Percentiles rank a stretch among this genome's conserved stretches.
phyloP scores from a whole-genome alignment of 108 stramenopile species.

The Ochromonas danica region DNA sequence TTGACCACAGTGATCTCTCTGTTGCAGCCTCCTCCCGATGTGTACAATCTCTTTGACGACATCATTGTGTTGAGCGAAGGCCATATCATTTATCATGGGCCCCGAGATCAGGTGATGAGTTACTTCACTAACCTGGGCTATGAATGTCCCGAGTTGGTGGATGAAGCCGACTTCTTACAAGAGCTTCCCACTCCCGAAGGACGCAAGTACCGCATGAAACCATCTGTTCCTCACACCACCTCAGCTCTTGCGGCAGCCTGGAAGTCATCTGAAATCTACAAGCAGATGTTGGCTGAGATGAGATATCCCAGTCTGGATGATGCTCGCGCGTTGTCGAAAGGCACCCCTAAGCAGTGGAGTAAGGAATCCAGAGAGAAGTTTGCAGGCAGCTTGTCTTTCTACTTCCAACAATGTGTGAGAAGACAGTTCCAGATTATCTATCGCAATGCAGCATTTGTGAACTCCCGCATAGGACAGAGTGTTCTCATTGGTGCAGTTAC shows the following conservation, averaged over 20 bases:
- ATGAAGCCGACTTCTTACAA: slow-evolving; percentile 68
- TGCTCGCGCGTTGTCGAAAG: too few species aligned
- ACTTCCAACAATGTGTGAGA: neutral
- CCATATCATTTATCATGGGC: slow-evolving; percentile 74
- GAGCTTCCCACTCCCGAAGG: slow-evolving; percentile 40
- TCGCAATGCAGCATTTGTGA: neutral
- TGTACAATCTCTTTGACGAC: slow-evolving; percentile 85
- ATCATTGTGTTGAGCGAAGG: slow-evolving; percentile 77
- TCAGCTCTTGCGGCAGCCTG: neutral
- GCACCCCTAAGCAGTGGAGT: neutral
- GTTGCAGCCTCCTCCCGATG: slow-evolving; percentile 83
- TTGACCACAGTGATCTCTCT: slow-evolving; percentile 65
- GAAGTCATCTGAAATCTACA: neutral
- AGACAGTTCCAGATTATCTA: neutral
- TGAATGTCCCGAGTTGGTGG: slow-evolving; percentile 65
- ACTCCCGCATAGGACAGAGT: neutral
- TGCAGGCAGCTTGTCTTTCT: neutral
- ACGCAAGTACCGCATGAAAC: neutral
- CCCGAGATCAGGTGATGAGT: slow-evolving; percentile 59
- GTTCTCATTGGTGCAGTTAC: slow-evolving; percentile 23
- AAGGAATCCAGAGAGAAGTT: neutral
- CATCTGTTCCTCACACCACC: neutral
- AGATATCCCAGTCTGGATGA: neutral
- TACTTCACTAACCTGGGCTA: slow-evolving; percentile 68
- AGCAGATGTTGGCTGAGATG: neutral